Evolutionary conservation across 805 yeast species (phyloP).

Genomic region (Ogataea sp.): DNA sequence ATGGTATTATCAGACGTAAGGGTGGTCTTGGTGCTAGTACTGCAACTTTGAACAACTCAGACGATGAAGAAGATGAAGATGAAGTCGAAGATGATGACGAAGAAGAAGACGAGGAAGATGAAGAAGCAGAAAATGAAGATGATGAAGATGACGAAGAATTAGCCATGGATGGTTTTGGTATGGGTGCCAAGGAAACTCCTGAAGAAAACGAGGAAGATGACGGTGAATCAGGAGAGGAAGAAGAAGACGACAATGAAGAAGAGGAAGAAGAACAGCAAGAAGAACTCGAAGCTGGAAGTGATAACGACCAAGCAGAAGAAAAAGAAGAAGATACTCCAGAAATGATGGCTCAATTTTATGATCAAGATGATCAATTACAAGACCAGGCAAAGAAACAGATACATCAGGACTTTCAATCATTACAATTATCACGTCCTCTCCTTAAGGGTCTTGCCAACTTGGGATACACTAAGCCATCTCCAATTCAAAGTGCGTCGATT

Average conservation of each 20-base stretch:
- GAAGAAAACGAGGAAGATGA: constrained; percentile 31
- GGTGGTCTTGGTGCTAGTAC: constrained; percentile 51
- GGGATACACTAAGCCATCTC: constrained; percentile 85
- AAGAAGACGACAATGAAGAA: constrained; percentile 17
- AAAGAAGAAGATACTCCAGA: constrained; percentile 64
- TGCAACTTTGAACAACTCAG: constrained; percentile 18
- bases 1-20: constrained; percentile 76
- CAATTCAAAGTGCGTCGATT: constrained; percentile 88
- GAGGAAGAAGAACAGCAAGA: constrained; percentile 6
- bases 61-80: constrained; percentile 31
- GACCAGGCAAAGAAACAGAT: constrained; percentile 31
- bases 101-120: constrained; percentile 33
- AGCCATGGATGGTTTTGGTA: constrained; percentile 20
- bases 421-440: constrained; percentile 85
- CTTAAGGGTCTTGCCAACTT: constrained; percentile 73
- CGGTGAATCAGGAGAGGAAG: constrained; percentile 23
- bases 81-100: constrained; percentile 23
- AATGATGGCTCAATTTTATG: constrained; percentile 75
- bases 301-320: constrained; percentile 33
- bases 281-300: constrained; percentile 26
- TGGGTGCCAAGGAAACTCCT: constrained; percentile 16
- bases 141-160: constrained; percentile 25
- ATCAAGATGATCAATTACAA: constrained; percentile 44
- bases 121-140: constrained; percentile 26
- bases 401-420: constrained; percentile 62